phyloP scores from a whole-genome alignment of 768 basidiomycete species.

The Russula sp. region DNA sequence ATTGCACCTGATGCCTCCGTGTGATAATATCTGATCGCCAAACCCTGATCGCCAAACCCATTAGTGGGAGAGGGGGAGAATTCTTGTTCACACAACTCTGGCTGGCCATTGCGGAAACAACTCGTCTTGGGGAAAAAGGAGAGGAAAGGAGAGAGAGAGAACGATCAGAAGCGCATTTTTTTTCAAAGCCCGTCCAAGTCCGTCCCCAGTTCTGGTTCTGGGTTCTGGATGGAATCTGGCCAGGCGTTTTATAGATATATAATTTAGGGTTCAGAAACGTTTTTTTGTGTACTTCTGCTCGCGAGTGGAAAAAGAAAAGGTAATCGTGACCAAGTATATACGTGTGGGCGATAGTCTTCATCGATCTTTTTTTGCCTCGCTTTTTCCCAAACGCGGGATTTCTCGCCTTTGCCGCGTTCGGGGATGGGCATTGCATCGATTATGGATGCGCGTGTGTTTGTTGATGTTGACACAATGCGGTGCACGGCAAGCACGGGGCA shows the following conservation, averaged over 20 bases:
- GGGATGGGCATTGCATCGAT: neutral
- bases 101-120: neutral
- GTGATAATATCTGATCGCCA: too few relatives aligned
- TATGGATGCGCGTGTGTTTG: neutral
- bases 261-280: conserved; percentile 3
- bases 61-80: neutral
- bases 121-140: too few relatives aligned
- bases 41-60: neutral
- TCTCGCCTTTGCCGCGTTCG: neutral
- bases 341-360: neutral
- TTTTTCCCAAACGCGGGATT: conserved; percentile 1
- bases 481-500: neutral
- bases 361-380: conserved; percentile 6
- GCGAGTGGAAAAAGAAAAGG: conserved; percentile 5
- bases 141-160: too few relatives aligned
- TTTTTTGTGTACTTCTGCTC: neutral
- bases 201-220: neutral
- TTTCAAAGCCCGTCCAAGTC: neutral
- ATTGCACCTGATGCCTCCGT: neutral
- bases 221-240: neutral
- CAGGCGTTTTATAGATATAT: neutral
- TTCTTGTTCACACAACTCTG: neutral
- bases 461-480: neutral
- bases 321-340: conserved; percentile 4
- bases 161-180: neutral